Conservation (phyloP, 176 grass and related monocot genomes). For the Ananas comosus region DNA sequence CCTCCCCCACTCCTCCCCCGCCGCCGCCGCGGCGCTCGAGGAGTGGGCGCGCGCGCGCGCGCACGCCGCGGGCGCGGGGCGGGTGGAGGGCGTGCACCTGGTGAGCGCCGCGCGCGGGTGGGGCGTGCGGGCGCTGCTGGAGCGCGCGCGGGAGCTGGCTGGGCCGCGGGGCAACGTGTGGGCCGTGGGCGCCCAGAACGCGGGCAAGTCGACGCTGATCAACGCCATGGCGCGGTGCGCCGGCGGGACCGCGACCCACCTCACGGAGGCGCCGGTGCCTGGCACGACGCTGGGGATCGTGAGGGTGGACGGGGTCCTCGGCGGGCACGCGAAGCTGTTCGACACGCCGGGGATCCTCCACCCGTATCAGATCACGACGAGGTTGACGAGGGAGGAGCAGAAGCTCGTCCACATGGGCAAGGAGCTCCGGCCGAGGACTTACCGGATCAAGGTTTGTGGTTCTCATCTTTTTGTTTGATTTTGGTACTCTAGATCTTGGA, state of each 20-base stretch:
- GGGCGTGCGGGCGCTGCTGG: constrained; percentile 61
- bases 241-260: constrained; percentile 20
- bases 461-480: not conserved
- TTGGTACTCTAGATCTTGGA: not conserved
- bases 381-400: constrained; percentile 54
- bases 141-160: constrained; percentile 48
- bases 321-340: constrained; percentile 66
- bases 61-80: constrained; percentile 34
- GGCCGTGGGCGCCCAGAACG: constrained; percentile 78
- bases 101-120: constrained; percentile 55
- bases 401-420: constrained; percentile 72
- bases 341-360: constrained; percentile 78
- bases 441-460: constrained; percentile 55
- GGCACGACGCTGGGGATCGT: constrained; percentile 78
- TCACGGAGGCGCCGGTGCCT: constrained; percentile 77
- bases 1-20: constrained; percentile 44
- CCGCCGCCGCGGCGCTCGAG: constrained; percentile 44
- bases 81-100: constrained; percentile 48
- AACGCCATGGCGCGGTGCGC: constrained; percentile 70
- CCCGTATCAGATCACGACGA: constrained; percentile 69
- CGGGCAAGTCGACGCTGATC: constrained; percentile 72
- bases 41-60: constrained; percentile 51
- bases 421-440: constrained; percentile 68
- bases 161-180: constrained; percentile 75
- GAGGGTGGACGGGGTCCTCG: constrained; percentile 55